A percentile compares a stretch with the other conserved stretches of the same genome.
Conservation (phyloP, 805 yeast species). For the Lipomyces japonicus region DNA sequence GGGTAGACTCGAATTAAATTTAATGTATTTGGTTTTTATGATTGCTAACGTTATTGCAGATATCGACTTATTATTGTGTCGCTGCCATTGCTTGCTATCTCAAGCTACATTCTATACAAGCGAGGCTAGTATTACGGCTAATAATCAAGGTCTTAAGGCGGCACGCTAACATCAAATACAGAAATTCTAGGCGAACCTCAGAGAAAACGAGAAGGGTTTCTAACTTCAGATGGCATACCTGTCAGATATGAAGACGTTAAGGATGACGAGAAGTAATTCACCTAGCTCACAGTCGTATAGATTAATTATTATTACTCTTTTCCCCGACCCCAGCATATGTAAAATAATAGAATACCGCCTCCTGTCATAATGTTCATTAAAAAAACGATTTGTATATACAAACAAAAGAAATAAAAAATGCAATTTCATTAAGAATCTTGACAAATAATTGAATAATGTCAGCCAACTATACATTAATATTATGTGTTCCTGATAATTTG, state of each 20-base stretch:
- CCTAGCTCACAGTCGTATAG: not conserved
- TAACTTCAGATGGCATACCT: slow-evolving; percentile 19
- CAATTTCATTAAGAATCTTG: no score
- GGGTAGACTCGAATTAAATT: not conserved
- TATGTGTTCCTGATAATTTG: no score
- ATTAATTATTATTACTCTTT: not conserved
- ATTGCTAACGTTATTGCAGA: slow-evolving; percentile 4
- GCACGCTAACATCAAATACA: not conserved
- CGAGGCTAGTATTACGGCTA: slow-evolving; percentile 11
- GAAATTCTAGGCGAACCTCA: slow-evolving; percentile 24
- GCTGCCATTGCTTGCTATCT: slow-evolving; percentile 17
- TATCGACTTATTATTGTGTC: slow-evolving; percentile 22
- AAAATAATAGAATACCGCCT: not conserved
- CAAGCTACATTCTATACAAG: slow-evolving; percentile 19
- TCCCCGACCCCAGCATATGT: not conserved
- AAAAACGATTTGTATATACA: not conserved
- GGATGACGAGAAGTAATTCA: slow-evolving; percentile 3
- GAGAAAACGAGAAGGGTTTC: slow-evolving; percentile 16
- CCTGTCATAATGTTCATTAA: not conserved
- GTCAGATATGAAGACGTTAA: slow-evolving; percentile 11
- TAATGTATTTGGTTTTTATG: not conserved
- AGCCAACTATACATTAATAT: no score
- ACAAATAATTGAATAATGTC: no score
- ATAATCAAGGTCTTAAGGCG: not conserved
- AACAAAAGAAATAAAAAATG: no score